These are phyloP conservation scores for Podospora conica DNA, from an alignment of 495 filamentous ascomycete species.

Conservation along the genomic window DNA sequence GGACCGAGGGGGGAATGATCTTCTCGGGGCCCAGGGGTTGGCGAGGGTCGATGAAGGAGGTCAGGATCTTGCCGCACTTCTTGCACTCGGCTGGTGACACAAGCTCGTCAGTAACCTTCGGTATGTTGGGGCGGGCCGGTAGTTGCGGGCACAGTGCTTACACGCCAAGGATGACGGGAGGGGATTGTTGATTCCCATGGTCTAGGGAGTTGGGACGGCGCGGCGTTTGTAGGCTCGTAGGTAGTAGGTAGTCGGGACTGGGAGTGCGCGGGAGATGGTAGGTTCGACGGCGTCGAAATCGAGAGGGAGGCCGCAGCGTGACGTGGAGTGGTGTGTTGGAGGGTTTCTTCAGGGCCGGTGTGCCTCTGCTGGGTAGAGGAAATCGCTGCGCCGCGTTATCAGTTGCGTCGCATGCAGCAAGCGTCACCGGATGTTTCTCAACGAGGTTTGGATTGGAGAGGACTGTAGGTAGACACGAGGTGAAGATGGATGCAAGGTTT, in stretches of 20 bases:
- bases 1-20: constrained; percentile 86
- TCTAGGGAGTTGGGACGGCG: background rate
- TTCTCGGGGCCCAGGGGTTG: constrained; percentile 97
- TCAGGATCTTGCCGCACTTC: constrained; percentile 86
- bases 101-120: constrained; percentile 3
- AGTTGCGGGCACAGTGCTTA: constrained; percentile 32
- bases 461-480: background rate
- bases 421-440: background rate
- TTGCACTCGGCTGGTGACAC: constrained; percentile 66
- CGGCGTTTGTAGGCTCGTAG: background rate
- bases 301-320: constrained; percentile 4
- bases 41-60: constrained; percentile 88
- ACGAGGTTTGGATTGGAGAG: constrained; percentile 4
- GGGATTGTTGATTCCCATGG: constrained; percentile 54
- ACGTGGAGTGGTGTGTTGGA: background rate
- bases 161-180: constrained; percentile 54
- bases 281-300: background rate
- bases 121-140: constrained; percentile 7
- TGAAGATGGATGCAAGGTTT: background rate
- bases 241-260: background rate
- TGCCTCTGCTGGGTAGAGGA: background rate
- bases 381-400: background rate
- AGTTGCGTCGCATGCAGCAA: background rate
- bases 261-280: background rate
- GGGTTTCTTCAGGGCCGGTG: background rate